Evolutionary conservation across 192 early-diverging fungal species (phyloP).

Genomic region (Backusella morwellensis): DNA sequence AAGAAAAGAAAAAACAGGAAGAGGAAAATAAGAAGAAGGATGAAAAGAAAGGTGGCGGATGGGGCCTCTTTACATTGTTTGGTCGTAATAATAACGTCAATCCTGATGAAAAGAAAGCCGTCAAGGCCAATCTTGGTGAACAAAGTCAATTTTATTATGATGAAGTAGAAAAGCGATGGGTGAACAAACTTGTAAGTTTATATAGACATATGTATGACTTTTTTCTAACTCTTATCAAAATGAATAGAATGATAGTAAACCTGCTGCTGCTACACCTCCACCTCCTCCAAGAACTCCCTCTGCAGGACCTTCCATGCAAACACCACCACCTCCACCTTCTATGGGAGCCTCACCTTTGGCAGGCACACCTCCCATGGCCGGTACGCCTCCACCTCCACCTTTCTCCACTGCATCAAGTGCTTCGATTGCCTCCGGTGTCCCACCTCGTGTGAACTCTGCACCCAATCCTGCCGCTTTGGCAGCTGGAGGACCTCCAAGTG

Average conservation of each 20-base stretch:
- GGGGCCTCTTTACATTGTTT: slow-evolving; percentile 37
- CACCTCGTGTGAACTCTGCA: slow-evolving; percentile 6
- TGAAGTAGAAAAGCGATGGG: slow-evolving; percentile 82
- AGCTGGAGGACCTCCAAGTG: background rate
- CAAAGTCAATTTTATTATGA: slow-evolving; percentile 87
- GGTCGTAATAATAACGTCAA: slow-evolving; percentile 6
- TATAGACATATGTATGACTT: background rate
- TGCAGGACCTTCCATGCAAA: background rate
- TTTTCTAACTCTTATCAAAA: background rate
- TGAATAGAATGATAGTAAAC: slow-evolving; percentile 22
- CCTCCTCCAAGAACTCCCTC: slow-evolving; percentile 28
- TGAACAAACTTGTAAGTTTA: slow-evolving; percentile 65
- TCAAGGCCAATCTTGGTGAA: slow-evolving; percentile 87
- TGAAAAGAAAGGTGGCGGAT: slow-evolving; percentile 19
- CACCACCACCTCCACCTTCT: background rate
- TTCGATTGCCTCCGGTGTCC: background rate
- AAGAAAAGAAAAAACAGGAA: slow-evolving; percentile 26
- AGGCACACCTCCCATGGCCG: slow-evolving; percentile 23
- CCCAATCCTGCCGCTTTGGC: slow-evolving; percentile 18
- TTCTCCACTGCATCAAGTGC: background rate
- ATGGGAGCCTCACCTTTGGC: slow-evolving; percentile 4
- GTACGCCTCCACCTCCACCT: background rate
- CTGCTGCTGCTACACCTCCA: slow-evolving; percentile 19
- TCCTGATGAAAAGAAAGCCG: slow-evolving; percentile 37
- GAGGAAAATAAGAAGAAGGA: slow-evolving; percentile 11